Conservation (phyloP, 2,329 filamentous ascomycete genomes). For the Diplodia seriata region DNA sequence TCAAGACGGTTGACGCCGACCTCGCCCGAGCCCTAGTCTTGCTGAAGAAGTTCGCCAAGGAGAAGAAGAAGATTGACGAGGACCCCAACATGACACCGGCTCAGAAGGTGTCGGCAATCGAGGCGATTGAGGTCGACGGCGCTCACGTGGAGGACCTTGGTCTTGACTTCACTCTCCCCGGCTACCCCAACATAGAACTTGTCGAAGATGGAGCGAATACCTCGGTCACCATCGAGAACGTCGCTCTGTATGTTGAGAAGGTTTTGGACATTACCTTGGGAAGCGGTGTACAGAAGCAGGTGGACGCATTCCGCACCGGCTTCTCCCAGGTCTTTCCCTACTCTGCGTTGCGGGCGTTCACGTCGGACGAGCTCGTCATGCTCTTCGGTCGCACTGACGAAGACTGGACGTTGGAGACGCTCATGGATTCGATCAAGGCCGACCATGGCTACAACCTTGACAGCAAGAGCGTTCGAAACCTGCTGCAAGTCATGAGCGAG, state of each 20-base stretch:
- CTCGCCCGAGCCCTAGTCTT: conserved; percentile 84
- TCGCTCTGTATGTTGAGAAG: conserved; percentile 84
- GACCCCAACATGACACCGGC: conserved; percentile 68
- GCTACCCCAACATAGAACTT: conserved; percentile 86
- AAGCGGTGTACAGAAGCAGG: conserved; percentile 84
- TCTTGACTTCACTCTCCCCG: conserved; percentile 93
- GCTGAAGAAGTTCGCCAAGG: conserved; percentile 83
- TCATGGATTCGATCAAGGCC: conserved; percentile 98
- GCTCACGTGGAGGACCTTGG: conserved; percentile 84
- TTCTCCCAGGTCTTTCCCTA: conserved; percentile 98
- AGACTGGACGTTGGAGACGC: conserved; percentile 96
- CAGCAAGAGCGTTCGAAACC: conserved; percentile 90
- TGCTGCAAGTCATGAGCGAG: conserved; percentile 94
- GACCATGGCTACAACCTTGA: conserved; percentile 99
- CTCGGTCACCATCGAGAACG: conserved; percentile 85
- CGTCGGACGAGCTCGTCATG: conserved; percentile 91
- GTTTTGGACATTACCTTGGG: conserved; percentile 92
- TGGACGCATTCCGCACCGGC: conserved; percentile 87
- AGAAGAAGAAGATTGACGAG: conserved; percentile 82
- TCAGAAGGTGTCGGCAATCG: conserved; percentile 74
- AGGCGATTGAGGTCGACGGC: conserved; percentile 75
- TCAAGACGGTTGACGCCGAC: conserved; percentile 86
- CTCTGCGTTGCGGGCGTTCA: conserved; percentile 89
- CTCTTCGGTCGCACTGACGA: conserved; percentile 92
- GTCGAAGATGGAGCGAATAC: conserved; percentile 75